Percentiles rank a stretch among this genome's conserved stretches.
phyloP scores from a whole-genome alignment of 1,284 basidiomycete genomes.

The Fomes fomentarius region DNA sequence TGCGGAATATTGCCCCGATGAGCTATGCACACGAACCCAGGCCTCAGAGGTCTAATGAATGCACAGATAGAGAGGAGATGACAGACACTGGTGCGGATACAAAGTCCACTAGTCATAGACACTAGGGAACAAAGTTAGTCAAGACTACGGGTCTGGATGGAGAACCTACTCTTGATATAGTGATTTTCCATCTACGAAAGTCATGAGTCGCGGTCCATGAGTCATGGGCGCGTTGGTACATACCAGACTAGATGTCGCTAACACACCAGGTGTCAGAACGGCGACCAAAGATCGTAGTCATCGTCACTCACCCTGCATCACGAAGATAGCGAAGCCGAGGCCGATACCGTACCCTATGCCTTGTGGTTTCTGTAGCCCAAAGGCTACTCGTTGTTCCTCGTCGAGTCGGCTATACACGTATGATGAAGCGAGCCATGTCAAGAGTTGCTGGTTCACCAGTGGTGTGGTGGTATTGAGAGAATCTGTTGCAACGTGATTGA shows the following conservation, averaged over 20 bases:
- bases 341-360: constrained; percentile 65
- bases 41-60: too few relatives aligned
- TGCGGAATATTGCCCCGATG: constrained; percentile 72
- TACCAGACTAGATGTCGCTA: constrained; percentile 57
- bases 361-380: constrained; percentile 41
- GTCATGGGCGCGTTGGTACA: constrained; percentile 1
- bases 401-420: constrained; percentile 49
- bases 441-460: constrained; percentile 62
- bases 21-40: constrained; percentile 38
- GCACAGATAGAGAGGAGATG: too few relatives aligned
- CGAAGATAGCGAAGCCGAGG: constrained; percentile 61
- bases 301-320: constrained; percentile 57
- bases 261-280: not conserved
- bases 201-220: not conserved
- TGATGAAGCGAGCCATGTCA: constrained; percentile 64
- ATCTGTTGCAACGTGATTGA: constrained; percentile 38
- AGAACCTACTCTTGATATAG: constrained; percentile 45
- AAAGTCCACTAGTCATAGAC: constrained; percentile 55
- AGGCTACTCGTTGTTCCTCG: constrained; percentile 38
- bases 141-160: too few relatives aligned
- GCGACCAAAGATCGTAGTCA: not conserved
- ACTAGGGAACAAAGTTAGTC: constrained; percentile 33
- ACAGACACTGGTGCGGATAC: constrained; percentile 45
- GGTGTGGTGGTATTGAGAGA: constrained; percentile 64
- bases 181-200: constrained; percentile 50